Base-by-base conservation (phyloP, 106 monocot genomes). In the Platanthera guangdongensis region DNA sequence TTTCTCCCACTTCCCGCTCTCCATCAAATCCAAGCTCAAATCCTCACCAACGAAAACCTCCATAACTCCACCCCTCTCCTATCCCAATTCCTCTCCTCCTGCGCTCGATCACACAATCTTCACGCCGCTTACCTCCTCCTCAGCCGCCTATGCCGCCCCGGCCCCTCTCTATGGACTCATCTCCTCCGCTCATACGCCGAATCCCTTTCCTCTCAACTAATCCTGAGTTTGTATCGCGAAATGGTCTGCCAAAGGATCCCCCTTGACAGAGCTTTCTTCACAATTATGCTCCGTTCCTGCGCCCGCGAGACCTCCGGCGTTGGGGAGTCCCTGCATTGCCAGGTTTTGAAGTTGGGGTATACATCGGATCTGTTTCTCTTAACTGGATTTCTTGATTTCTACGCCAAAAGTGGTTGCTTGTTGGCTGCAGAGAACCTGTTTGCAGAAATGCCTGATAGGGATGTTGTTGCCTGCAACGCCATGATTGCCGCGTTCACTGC, bases 401-500 rank as follows among this genome's bases (percentile, higher is more conserved):
- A 83, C 73, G 68, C 78, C 0, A 80, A 84, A 65, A 45, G 49
- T 16, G 73, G 83, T 1, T 12, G 22, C 13, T 57, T 82, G 30
- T 7, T 0, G 0, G 21, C 75, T 25, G 85, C 81, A 0, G 32
- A 68, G 18, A 68, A 75, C 53, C 4, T 83, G 78, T 90, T 90
- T 50, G 82, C 25, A 6, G 80, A 82, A 86, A 84, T 90, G 80
- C 71, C 82, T 1, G 75, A 69, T 4, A 77, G 30, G 68, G 89
- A 86, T 62, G 80, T 80, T 25, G 54, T 86, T 55, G 68, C 83
- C 9, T 49, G 73, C 50, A 86, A 86, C 69, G 82, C 86, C 4
- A 89, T 86, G 84, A 80, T 90, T 16, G 75, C 84, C 2, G 84
- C 86, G 3, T 32, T 86, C 9, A 57, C 51, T 22, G 25, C 30